Evolutionary conservation across 352 stramenopile species (phyloP), one percentile per base, ranked within the genome.

Genomic region (Vaucheria bursata): DNA sequence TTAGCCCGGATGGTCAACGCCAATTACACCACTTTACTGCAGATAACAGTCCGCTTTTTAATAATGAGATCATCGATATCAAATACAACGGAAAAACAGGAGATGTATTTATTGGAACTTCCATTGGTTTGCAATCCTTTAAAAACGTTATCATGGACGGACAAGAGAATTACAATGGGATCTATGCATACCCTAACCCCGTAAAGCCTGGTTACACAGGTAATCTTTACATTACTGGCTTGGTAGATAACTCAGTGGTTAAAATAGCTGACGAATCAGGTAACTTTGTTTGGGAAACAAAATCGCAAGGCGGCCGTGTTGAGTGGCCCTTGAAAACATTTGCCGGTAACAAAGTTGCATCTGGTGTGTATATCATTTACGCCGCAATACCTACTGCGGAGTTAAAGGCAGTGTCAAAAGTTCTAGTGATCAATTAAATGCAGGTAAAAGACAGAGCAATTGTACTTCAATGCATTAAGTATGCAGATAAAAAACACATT

Each of bases 211-310:
- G 25, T 59, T 59, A 59, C 25, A 25, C 12, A 18, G 45, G 45
- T 25, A 59, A 18, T 25, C 12, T 59, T 59, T 59, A 18, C 18
- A 25, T 59, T 18, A 59, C 12, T 18, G 45, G 45, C 25, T 59
- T 59, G 45, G 25, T 59, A 18, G 45, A 59, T 59, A 59, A 59
- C 25, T 59, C 45, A 59, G 25, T 59, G 18, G 45, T 59, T 18
- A 59, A 59, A 59, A 59, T 59, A 18, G 45, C 25, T 59, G 45
- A 59, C 25, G 12, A 59, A 59, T 18, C 12, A 18, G 45, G 45
- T 59, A 59, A 59, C 25, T 25, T 59, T 59, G 45, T 59, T 59
- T 59, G 45, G 45, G 45, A 59, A 59, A 59, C 45, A 59, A 59
- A 59, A 59, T 59, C 45, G 45, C 45, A 59, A 25, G 45, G 45